These are phyloP conservation scores for Hericium rajendrae DNA, from an alignment of 768 basidiomycete species.

Conservation along the genomic window DNA sequence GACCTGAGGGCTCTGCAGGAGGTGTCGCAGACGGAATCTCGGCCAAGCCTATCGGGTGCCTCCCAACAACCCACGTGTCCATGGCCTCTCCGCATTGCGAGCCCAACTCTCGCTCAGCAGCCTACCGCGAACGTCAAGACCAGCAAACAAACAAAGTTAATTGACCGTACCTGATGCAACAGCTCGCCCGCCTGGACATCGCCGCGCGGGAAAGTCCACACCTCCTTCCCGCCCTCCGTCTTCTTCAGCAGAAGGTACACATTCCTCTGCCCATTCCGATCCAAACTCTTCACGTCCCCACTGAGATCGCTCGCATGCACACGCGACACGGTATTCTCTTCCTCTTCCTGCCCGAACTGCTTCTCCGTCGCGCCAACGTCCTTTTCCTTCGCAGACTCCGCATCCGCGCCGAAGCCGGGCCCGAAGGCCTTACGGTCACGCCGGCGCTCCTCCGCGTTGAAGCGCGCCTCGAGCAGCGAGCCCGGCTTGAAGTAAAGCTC, in stretches of 20 bases:
- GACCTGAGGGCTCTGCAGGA: conserved; percentile 13
- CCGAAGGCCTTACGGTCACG: conserved; percentile 74
- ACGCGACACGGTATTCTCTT: conserved; percentile 53
- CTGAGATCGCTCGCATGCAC: conserved; percentile 48
- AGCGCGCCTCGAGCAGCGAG: conserved; percentile 73
- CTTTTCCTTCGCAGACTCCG: conserved; percentile 4
- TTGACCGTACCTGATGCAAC: conserved; percentile 59
- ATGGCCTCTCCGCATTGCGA: conserved; percentile 71
- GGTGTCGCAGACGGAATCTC: conserved; percentile 30
- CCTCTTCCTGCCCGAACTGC: conserved; percentile 37
- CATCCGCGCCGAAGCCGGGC: conserved; percentile 33
- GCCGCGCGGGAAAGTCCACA: conserved; percentile 81
- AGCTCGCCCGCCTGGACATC: conserved; percentile 52
- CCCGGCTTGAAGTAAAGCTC: conserved; percentile 95
- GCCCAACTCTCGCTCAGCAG: conserved; percentile 62
- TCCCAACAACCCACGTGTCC: conserved; percentile 92
- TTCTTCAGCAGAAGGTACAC: conserved; percentile 73
- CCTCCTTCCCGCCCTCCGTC: conserved; percentile 33
- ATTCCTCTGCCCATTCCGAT: conserved; percentile 77
- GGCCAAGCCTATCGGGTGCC: conserved; percentile 77
- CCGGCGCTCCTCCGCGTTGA: conserved; percentile 63
- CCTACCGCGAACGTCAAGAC: conserved; percentile 31
- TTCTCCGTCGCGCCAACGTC: conserved; percentile 9
- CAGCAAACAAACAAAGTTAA: conserved; percentile 1
- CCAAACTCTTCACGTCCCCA: conserved; percentile 62